Evolutionary conservation across 164 flowering plant species (phyloP), one percentile per base, ranked within the genome.

Genomic region (Liquidambar formosana): DNA sequence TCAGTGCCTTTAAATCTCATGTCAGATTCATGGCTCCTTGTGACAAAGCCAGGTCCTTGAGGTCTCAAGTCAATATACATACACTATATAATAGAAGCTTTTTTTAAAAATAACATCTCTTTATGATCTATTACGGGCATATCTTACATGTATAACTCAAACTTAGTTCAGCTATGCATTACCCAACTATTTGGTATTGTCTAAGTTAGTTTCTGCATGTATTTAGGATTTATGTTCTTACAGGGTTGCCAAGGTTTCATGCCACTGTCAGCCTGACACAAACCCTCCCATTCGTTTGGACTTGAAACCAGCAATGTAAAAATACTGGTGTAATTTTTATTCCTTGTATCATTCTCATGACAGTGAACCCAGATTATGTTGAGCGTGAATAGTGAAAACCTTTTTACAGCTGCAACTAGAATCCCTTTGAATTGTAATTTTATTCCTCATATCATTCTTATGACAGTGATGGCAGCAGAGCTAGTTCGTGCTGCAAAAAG

Each of bases 381-480:
- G 41, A 2, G 6, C 6, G 41, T 6, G 41, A 33, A 65, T 26
- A 27, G 44, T 41, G 46, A 15, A 64, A 51, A 69, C 1, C 33
- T 9, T 61, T 12, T 51, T 48, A 28, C 10, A 21, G 49, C 33
- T 16, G 22, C 26, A 25, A 12, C 25, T 22, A 23, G 28, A 25
- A 27, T 54, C 21, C 22, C 18, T 14, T 26, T 57, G 47, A 1
- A 57, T 19, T 13, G 16, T 8, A 51, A 38, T 41, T 12, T 61
- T 8, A 14, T 59, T 64, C 48, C 47, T 52, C 41, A 21, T 70
- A 22, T 1, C 27, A 28, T 57, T 73, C n/a, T 60, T 56, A 46
- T 81, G 69, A 71, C 86, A 94, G 97, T 95, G 66, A 95, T 95
- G 99, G 99, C 99, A 72, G 97, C 97, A 67, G 99, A 95, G 80